These are phyloP conservation scores for Phytophthora pistaciae DNA, from an alignment of 352 stramenopile genomes.

Conservation along the genomic window DNA sequence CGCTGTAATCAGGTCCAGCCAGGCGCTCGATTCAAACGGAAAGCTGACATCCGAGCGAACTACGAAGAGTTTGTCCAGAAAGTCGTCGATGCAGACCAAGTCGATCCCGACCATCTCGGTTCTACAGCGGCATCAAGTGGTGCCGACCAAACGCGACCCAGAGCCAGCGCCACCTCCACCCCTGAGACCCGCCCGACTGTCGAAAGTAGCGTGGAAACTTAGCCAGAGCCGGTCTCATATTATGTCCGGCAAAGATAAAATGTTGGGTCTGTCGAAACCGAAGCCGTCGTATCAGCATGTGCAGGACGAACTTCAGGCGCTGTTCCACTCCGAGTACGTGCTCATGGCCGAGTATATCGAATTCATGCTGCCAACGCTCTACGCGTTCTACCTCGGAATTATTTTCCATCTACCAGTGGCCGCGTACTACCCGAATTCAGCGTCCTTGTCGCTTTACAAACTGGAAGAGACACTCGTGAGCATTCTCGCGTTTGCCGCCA, in stretches of 20 bases:
- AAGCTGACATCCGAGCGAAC: neutral
- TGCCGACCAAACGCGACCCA: neutral
- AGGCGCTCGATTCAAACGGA: neutral
- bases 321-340: slow-evolving; percentile 39
- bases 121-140: neutral
- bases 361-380: slow-evolving; percentile 32
- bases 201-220: neutral
- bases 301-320: slow-evolving; percentile 12
- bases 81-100: neutral
- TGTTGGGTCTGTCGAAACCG: neutral
- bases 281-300: neutral
- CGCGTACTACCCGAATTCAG: slow-evolving; percentile 28
- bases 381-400: slow-evolving; percentile 18
- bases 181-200: neutral
- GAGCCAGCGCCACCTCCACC: neutral
- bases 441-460: neutral
- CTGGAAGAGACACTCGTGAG: neutral
- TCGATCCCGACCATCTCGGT: neutral
- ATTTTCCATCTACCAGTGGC: slow-evolving; percentile 29
- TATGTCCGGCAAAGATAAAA: neutral
- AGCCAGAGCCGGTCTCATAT: neutral
- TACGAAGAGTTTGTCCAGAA: neutral
- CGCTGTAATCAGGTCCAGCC: neutral
- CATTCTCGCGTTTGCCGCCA: slow-evolving; percentile 1
- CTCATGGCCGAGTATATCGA: slow-evolving; percentile 37